A percentile compares a stretch with the other conserved stretches of the same genome.
These are phyloP conservation scores for Penicillium salamii DNA, from an alignment of 495 filamentous ascomycete species.

Conservation along the genomic window DNA sequence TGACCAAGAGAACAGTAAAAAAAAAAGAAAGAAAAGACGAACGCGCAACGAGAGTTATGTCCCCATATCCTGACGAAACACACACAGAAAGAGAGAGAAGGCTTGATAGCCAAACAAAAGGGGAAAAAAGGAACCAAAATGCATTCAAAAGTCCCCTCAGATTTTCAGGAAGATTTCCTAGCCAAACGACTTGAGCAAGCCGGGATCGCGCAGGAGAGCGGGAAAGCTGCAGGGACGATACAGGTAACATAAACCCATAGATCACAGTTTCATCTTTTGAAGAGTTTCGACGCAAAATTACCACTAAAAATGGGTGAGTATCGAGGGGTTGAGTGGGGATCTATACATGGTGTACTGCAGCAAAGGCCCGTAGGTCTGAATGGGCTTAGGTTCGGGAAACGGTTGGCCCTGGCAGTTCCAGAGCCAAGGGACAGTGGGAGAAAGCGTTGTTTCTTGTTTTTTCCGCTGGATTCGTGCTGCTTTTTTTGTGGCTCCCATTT, in stretches of 20 bases:
- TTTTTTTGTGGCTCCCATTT: constrained; percentile 6
- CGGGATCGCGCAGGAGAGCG: constrained; percentile 36
- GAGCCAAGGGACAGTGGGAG: constrained; percentile 22
- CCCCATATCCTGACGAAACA: constrained; percentile 13
- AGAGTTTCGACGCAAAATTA: constrained; percentile 18
- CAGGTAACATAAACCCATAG: no score
- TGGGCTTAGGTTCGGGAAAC: constrained; percentile 13
- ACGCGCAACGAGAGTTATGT: constrained; percentile 15
- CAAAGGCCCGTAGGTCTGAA: neutral
- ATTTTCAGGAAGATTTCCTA: constrained; percentile 20
- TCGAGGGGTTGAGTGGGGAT: constrained; percentile 19
- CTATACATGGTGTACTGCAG: no score
- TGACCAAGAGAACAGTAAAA: constrained; percentile 11
- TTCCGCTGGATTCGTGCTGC: neutral
- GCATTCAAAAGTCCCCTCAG: constrained; percentile 14
- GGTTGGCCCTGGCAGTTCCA: constrained; percentile 27
- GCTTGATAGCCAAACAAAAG: constrained; percentile 23
- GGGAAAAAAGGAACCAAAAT: constrained; percentile 14
- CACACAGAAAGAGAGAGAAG: constrained; percentile 14
- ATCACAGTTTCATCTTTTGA: constrained; percentile 5
- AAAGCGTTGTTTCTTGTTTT: constrained; percentile 6
- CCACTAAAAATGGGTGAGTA: constrained; percentile 13
- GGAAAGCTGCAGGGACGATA: constrained; percentile 42
- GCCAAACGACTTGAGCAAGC: constrained; percentile 35
- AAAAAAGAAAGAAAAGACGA: constrained; percentile 1